Base-by-base conservation (phyloP, 2,329 filamentous ascomycete species). In the Colletotrichum truncatum region DNA sequence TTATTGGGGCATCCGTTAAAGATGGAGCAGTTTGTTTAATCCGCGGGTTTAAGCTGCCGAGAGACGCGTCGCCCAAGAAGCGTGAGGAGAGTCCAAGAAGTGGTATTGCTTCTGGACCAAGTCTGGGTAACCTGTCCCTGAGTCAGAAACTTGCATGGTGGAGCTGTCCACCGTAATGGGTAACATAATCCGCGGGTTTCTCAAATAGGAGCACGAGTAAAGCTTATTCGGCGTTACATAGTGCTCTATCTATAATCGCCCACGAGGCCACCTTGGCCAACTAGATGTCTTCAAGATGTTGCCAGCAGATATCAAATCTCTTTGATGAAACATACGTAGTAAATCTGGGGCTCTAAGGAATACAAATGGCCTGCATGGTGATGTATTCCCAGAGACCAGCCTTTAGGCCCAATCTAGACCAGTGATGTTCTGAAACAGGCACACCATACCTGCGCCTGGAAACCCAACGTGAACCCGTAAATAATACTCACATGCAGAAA, bases 71-170 rank as follows among this genome's bases (percentile, higher is more conserved):
- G 30, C n/a, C 16, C 10, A 49, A 11, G 14, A 4, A 46, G n/a
- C 23, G 26, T 9, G 26, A 6, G 38, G 8, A 26, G 36, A 16
- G 6, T 10, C n/a, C n/a, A n/a, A 25, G 16, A 45, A 21, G 25
- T 12, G 8, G 30, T 6, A n/a, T n/a, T n/a, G 23, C 23, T 4
- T 7, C 32, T 23, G 32, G 21, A 4, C 49, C 36, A 36, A n/a
- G n/a, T n/a, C 18, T 6, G 12, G 25, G 49, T 11, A n/a, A 18
- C 0, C 38, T 46, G n/a, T 16, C 28, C 34, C 39, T 32, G 53
- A 46, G 28, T 58, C 54, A 34, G 39, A 12, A n/a, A 51, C 56
- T 53, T 34, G 45, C 56, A 34, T 32, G 36, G n/a, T 32, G 56
- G 56, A 16, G 18, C 14, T 52, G 11, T 38, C 9, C 41, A 4